Evolutionary conservation across 2,329 filamentous ascomycete species (phyloP).

Genomic region (Alternaria triticimaculans): DNA sequence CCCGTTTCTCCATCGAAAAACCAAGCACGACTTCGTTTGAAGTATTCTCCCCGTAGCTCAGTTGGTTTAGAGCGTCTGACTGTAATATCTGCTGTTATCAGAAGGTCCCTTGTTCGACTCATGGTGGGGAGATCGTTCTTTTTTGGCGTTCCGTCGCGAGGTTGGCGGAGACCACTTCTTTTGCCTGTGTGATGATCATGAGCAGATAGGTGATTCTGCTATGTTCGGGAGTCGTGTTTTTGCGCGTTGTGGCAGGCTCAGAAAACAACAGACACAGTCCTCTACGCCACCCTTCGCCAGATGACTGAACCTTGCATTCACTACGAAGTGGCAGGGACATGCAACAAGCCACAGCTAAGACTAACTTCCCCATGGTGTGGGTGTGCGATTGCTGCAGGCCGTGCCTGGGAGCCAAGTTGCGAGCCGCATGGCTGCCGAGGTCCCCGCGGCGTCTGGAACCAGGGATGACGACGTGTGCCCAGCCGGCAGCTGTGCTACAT

Average conservation of each 20-base stretch:
- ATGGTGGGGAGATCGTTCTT: constrained; percentile 39
- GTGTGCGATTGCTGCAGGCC: constrained; percentile 2
- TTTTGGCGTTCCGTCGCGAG: constrained; percentile 7
- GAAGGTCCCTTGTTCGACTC: constrained; percentile 44
- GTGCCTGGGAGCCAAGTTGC: constrained; percentile 12
- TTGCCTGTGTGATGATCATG: not conserved
- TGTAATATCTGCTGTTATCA: constrained; percentile 45
- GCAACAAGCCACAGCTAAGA: not conserved
- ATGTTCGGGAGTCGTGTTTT: not conserved
- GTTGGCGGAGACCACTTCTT: not conserved
- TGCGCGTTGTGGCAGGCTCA: not conserved
- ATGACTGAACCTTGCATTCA: not conserved
- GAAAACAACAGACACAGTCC: not conserved
- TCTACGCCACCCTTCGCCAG: not conserved
- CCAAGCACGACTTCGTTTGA: constrained; percentile 22
- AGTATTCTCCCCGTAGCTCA: constrained; percentile 34
- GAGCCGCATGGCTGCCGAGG: constrained; percentile 17
- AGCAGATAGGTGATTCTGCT: not conserved
- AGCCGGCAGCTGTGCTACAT: constrained; percentile 10
- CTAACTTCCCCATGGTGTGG: not conserved
- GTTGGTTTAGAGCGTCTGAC: constrained; percentile 49
- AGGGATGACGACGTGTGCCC: constrained; percentile 14
- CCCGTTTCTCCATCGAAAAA: constrained; percentile 12
- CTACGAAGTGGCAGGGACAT: not conserved
- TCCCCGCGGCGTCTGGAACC: constrained; percentile 4